phyloP scores from a whole-genome alignment of 441 rosid species.

The Mallotus repandus region DNA sequence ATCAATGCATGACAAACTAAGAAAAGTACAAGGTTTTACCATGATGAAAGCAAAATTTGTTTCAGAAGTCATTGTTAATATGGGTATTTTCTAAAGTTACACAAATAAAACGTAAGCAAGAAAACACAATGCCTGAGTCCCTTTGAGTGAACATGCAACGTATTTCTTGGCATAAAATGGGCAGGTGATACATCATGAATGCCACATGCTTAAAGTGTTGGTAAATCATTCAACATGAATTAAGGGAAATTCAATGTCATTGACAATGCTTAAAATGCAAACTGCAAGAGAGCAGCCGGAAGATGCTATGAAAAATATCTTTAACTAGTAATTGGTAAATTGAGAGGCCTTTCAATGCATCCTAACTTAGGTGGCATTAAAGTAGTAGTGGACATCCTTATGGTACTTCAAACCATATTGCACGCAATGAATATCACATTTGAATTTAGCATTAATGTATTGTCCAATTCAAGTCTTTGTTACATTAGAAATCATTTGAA shows the following conservation, averaged over 20 bases:
- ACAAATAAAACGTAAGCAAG: background rate
- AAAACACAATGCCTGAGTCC: background rate
- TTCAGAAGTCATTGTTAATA: background rate
- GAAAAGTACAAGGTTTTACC: background rate
- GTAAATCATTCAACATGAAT: background rate
- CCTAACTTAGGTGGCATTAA: background rate
- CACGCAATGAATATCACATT: background rate
- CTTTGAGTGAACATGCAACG: background rate
- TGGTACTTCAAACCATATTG: background rate
- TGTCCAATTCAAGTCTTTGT: background rate
- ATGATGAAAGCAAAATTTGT: background rate
- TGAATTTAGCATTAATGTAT: background rate
- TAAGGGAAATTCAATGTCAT: background rate
- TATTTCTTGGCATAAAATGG: background rate
- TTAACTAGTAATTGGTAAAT: background rate
- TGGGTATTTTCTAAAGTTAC: background rate
- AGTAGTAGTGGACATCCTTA: background rate
- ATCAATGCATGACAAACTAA: background rate
- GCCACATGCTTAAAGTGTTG: background rate
- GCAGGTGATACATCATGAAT: background rate
- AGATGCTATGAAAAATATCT: background rate
- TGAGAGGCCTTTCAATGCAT: background rate
- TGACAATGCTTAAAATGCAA: background rate
- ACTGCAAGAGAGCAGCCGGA: background rate
- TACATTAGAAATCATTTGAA: background rate